These are phyloP conservation scores for Clavispora carvajalis DNA, from an alignment of 805 yeast genomes.

Conservation along the genomic window DNA sequence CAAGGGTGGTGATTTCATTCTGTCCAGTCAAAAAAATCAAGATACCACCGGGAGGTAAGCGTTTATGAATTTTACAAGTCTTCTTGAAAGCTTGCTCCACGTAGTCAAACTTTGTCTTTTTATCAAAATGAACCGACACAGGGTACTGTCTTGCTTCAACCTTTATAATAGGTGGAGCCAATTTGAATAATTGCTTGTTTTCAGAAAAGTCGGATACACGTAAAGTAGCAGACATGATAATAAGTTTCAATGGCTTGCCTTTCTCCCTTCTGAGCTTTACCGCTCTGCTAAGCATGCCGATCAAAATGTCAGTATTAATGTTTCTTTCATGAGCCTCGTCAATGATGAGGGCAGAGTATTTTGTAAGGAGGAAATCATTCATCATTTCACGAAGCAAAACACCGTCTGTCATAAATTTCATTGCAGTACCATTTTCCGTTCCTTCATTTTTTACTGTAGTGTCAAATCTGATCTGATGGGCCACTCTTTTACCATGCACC, in stretches of 20 bases:
- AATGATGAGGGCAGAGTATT: slow-evolving; percentile 81
- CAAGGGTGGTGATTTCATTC: slow-evolving; percentile 77
- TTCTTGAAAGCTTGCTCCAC: slow-evolving; percentile 82
- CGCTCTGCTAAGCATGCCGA: slow-evolving; percentile 90
- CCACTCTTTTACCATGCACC: slow-evolving; percentile 57
- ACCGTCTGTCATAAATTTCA: slow-evolving; percentile 94
- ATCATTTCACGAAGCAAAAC: slow-evolving; percentile 90
- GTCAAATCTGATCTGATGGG: slow-evolving; percentile 80
- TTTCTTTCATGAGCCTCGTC: slow-evolving; percentile 99
- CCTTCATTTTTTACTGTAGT: slow-evolving; percentile 53
- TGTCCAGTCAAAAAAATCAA: slow-evolving; percentile 91
- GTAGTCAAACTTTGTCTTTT: slow-evolving; percentile 72
- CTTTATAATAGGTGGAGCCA: slow-evolving; percentile 80
- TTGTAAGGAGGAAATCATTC: slow-evolving; percentile 72
- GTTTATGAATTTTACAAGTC: slow-evolving; percentile 78
- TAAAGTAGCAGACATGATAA: slow-evolving; percentile 96
- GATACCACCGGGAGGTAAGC: slow-evolving; percentile 91
- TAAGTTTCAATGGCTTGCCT: slow-evolving; percentile 64
- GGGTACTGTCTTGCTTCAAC: slow-evolving; percentile 94
- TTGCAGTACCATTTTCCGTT: slow-evolving; percentile 46
- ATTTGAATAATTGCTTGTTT: slow-evolving; percentile 59
- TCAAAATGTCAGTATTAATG: slow-evolving; percentile 89
- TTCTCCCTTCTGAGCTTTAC: slow-evolving; percentile 60
- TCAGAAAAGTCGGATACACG: slow-evolving; percentile 92
- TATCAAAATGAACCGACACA: slow-evolving; percentile 85